Conservation (phyloP, 768 basidiomycete species). For the Kwoniella dendrophila region DNA sequence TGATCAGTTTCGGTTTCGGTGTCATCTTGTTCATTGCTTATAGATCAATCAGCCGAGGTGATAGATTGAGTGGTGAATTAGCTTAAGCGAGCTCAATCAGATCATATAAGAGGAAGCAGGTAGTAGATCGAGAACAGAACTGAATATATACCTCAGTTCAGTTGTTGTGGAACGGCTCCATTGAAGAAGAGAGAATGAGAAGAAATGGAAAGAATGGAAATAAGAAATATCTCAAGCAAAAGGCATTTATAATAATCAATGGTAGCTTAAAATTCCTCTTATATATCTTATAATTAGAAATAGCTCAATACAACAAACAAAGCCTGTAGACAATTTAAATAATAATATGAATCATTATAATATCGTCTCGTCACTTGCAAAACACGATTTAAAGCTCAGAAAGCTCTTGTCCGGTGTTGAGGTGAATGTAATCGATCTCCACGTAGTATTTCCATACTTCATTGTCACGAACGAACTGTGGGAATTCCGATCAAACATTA, state of each 20-base stretch:
- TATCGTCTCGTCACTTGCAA: neutral
- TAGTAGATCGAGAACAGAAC: neutral
- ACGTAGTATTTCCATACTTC: no score
- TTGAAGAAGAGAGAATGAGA: no score
- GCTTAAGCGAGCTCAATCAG: conserved; percentile 4
- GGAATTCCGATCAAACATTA: no score
- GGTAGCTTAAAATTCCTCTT: neutral
- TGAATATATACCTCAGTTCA: no score
- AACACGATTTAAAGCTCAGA: no score
- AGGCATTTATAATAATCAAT: conserved; percentile 17
- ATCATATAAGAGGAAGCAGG: neutral
- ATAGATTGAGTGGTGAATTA: conserved; percentile 34
- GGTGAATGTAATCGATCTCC: no score
- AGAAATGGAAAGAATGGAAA: neutral
- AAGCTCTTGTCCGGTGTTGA: no score
- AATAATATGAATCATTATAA: conserved; percentile 11
- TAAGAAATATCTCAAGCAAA: neutral
- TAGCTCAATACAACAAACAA: neutral
- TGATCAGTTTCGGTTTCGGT: conserved; percentile 47
- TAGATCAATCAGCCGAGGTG: conserved; percentile 47
- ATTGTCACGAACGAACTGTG: no score
- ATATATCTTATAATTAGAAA: neutral
- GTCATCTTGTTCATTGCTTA: conserved; percentile 45
- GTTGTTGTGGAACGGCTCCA: no score
- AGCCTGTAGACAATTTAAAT: neutral